phyloP scores from a whole-genome alignment of 129 eudicot species.

The Gnaphalium uliginosum region DNA sequence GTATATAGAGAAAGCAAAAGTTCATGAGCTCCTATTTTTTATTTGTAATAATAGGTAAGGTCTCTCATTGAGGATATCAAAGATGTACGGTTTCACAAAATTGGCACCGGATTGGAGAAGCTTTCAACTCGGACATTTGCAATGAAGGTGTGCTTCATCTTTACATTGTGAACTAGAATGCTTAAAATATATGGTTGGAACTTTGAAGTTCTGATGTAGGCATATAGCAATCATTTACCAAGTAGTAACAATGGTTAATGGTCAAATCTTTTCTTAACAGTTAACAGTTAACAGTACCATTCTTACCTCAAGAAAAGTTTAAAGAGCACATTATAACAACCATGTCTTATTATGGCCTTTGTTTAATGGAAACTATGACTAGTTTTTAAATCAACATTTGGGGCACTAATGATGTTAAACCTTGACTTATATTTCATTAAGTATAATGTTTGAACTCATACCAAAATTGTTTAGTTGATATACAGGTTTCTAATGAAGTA shows the following conservation, averaged over 20 bases:
- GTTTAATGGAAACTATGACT: not conserved
- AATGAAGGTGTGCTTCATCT: conserved; percentile 55
- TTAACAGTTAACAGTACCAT: not conserved
- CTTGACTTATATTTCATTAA: not conserved
- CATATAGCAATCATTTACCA: not conserved
- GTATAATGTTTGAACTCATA: not conserved
- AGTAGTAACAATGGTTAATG: too few species aligned
- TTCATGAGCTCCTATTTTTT: not conserved
- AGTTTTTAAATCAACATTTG: not conserved
- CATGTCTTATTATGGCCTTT: not conserved
- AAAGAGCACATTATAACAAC: not conserved
- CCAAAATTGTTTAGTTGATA: not conserved
- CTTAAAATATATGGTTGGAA: conserved; percentile 6
- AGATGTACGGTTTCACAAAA: conserved; percentile 95
- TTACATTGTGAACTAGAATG: not conserved
- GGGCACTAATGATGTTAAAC: conserved; percentile 1
- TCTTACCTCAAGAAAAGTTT: not conserved
- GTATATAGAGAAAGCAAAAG: not conserved
- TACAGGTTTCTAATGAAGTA: not conserved
- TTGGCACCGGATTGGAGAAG: conserved; percentile 84
- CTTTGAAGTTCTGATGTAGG: not conserved
- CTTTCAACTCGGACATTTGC: conserved; percentile 78
- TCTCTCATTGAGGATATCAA: conserved; percentile 96
- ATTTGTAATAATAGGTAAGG: conserved; percentile 64
- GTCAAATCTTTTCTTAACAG: not conserved